These are phyloP conservation scores for Penicillium sp. DNA, from an alignment of 2,329 filamentous ascomycete genomes.

Conservation along the genomic window DNA sequence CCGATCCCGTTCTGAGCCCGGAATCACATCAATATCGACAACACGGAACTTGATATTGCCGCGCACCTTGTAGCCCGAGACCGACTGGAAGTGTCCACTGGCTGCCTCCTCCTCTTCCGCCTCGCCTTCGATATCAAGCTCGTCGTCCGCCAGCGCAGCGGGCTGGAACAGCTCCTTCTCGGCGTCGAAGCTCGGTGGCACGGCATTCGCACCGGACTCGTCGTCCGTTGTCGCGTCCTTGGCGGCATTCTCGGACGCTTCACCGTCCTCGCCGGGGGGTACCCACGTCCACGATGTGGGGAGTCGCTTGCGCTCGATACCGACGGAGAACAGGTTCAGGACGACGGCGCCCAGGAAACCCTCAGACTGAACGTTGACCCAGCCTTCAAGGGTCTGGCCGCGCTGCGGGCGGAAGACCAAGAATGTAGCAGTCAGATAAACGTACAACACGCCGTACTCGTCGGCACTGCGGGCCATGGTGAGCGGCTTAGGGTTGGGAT, in stretches of 20 bases:
- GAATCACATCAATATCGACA: constrained; percentile 73
- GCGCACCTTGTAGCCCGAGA: constrained; percentile 66
- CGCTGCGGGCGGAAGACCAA: constrained; percentile 76
- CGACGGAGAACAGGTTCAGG: constrained; percentile 90
- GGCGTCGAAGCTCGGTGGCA: constrained; percentile 32
- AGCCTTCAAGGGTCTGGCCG: constrained; percentile 75
- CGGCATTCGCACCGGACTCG: constrained; percentile 23
- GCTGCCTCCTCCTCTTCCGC: constrained; percentile 56
- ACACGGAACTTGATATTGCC: constrained; percentile 76
- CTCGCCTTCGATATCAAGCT: constrained; percentile 32
- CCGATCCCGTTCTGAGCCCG: constrained; percentile 68
- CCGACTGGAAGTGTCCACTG: constrained; percentile 76
- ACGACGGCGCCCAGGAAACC: constrained; percentile 87
- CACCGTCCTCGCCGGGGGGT: constrained; percentile 51
- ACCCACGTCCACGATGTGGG: constrained; percentile 81
- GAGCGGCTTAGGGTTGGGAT: constrained; percentile 39
- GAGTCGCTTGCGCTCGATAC: constrained; percentile 74
- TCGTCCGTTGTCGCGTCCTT: constrained; percentile 30
- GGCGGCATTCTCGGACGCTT: constrained; percentile 14
- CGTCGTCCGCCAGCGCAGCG: constrained; percentile 34
- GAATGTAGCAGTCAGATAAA: constrained; percentile 87
- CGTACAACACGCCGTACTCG: constrained; percentile 83
- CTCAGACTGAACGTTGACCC: constrained; percentile 82
- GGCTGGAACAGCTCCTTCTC: constrained; percentile 45
- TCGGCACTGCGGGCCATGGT: constrained; percentile 56